A percentile compares a stretch with the other conserved stretches of the same genome.
phyloP scores from a whole-genome alignment of 1,139 yeast species.

The Protomyces inouyei region DNA sequence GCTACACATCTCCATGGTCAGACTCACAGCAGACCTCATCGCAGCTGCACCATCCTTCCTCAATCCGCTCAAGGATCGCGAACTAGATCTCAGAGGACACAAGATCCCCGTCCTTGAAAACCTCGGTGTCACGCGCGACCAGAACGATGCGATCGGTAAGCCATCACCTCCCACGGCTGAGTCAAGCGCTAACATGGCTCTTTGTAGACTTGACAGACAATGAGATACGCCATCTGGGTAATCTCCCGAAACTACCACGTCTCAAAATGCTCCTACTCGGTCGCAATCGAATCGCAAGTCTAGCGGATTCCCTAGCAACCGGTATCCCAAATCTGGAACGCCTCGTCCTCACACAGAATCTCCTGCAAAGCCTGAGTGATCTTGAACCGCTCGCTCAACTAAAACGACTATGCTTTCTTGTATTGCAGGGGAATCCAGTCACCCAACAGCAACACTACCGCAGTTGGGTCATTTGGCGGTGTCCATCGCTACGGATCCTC shows the following conservation, averaged over 20 bases:
- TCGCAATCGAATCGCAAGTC: conserved; percentile 50
- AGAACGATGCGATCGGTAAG: conserved; percentile 46
- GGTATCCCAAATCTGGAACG: conserved; percentile 47
- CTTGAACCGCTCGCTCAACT: conserved; percentile 44
- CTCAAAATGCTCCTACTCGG: conserved; percentile 54
- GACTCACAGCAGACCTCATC: conserved; percentile 48
- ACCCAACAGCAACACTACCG: conserved; percentile 55
- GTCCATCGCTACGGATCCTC: conserved; percentile 59
- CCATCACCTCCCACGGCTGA: too few species aligned
- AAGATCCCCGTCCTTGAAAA: conserved; percentile 46
- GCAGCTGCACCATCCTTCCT: conserved; percentile 50
- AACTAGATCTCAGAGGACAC: conserved; percentile 44
- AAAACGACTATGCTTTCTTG: conserved; percentile 46
- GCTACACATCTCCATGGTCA: conserved; percentile 4
- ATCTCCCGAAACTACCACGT: conserved; percentile 48
- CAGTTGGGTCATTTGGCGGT: conserved; percentile 52
- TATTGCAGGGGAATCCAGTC: conserved; percentile 61
- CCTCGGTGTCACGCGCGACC: conserved; percentile 44
- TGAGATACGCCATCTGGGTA: conserved; percentile 51
- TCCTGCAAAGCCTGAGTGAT: conserved; percentile 44
- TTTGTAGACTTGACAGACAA: conserved; percentile 59
- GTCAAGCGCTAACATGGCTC: not conserved
- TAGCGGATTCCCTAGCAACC: conserved; percentile 41
- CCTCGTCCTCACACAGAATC: conserved; percentile 54
- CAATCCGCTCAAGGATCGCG: conserved; percentile 47